A percentile compares a stretch with the other conserved stretches of the same genome.
phyloP scores from a whole-genome alignment of 768 basidiomycete species.

The Mycena leptocephala region DNA sequence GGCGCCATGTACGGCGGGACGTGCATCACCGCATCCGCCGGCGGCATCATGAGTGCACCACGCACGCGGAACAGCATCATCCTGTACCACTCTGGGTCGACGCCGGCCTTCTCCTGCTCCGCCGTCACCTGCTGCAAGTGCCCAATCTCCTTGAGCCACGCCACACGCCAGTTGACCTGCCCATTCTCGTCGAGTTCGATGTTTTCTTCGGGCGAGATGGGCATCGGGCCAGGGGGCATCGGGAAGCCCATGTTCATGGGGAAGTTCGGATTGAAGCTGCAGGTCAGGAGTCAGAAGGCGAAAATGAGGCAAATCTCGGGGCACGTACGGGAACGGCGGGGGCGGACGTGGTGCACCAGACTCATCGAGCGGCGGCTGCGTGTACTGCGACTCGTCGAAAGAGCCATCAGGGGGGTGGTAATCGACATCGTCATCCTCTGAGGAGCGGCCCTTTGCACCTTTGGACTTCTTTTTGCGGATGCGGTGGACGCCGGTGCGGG shows the following conservation, averaged over 20 bases:
- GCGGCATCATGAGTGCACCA: slow-evolving; percentile 78
- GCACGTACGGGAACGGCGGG: slow-evolving; percentile 73
- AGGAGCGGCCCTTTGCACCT: slow-evolving; percentile 63
- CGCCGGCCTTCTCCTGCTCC: slow-evolving; percentile 88
- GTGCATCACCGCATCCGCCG: slow-evolving; percentile 64
- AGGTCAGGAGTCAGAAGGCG: slow-evolving; percentile 23
- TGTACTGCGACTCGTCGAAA: slow-evolving; percentile 71
- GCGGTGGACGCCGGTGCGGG: slow-evolving; percentile 91
- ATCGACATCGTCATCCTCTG: slow-evolving; percentile 77
- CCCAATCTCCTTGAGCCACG: slow-evolving; percentile 87
- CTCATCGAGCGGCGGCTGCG: slow-evolving; percentile 32
- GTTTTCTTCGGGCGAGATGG: slow-evolving; percentile 76
- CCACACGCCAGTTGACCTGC: slow-evolving; percentile 84
- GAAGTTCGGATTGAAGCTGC: slow-evolving; percentile 84
- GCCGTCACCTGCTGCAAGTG: slow-evolving; percentile 83
- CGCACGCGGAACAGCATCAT: slow-evolving; percentile 90
- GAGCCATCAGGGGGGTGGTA: slow-evolving; percentile 70
- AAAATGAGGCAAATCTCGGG: slow-evolving; percentile 4
- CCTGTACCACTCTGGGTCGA: slow-evolving; percentile 88
- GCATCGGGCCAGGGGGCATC: slow-evolving; percentile 65
- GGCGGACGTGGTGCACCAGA: slow-evolving; percentile 60
- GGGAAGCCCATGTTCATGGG: slow-evolving; percentile 81
- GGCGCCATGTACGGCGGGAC: slow-evolving; percentile 52
- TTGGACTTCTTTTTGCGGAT: slow-evolving; percentile 91
- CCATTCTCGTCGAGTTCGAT: slow-evolving; percentile 86